Percentiles rank a stretch among this genome's conserved stretches.
These are phyloP conservation scores for Sporopachydermia lactativora DNA, from an alignment of 805 yeast species.

Conservation along the genomic window DNA sequence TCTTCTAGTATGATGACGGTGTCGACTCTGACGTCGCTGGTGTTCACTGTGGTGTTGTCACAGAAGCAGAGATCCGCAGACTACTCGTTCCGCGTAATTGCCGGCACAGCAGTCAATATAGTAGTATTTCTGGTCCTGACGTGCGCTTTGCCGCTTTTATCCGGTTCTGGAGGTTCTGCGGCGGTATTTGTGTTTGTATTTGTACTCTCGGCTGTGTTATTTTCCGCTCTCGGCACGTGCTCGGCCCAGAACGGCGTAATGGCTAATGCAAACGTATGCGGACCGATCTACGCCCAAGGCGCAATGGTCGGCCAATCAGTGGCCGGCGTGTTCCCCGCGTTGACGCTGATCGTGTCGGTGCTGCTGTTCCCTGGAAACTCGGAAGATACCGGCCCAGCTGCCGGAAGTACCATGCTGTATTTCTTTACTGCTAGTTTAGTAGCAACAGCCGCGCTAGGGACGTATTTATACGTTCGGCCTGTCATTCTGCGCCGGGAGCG, in stretches of 20 bases:
- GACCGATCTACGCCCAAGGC: conserved; percentile 71
- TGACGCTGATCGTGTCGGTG: conserved; percentile 46
- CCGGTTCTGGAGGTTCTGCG: not conserved
- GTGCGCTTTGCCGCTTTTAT: conserved; percentile 11
- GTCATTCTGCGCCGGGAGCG: not conserved
- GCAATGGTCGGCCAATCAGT: conserved; percentile 92
- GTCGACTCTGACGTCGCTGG: conserved; percentile 55
- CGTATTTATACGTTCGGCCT: conserved; percentile 4
- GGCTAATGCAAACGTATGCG: conserved; percentile 71
- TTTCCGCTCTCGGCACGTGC: conserved; percentile 65
- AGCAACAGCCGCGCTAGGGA: conserved; percentile 13
- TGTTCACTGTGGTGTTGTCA: conserved; percentile 46
- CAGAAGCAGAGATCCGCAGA: conserved; percentile 48
- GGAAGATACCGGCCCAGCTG: conserved; percentile 5
- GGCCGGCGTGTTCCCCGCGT: conserved; percentile 84
- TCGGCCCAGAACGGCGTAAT: conserved; percentile 80
- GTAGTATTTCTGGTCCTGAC: conserved; percentile 45
- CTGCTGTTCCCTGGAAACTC: conserved; percentile 16
- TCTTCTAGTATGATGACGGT: conserved; percentile 82
- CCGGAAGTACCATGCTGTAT: conserved; percentile 16
- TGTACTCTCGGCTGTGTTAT: conserved; percentile 47
- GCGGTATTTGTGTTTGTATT: conserved; percentile 23
- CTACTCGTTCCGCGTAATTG: conserved; percentile 39
- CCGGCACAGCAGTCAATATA: conserved; percentile 48
- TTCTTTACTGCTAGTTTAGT: conserved; percentile 21